phyloP scores from a whole-genome alignment of 1,284 basidiomycete species.

The Leccinum subspadiceum region DNA sequence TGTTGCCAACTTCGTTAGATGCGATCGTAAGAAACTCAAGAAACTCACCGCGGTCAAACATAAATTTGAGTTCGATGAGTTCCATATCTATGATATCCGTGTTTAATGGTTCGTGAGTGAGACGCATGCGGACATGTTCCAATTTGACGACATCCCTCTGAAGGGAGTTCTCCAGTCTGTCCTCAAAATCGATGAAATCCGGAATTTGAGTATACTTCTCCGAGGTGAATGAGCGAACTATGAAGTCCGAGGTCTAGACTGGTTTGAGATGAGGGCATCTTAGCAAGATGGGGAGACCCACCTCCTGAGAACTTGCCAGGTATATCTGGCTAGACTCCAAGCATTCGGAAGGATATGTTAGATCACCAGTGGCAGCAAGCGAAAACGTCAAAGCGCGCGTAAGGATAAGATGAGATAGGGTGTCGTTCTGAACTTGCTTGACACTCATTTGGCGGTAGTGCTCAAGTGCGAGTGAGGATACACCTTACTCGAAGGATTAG shows the following conservation, averaged over 20 bases:
- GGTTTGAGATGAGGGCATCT: slow-evolving; percentile 5
- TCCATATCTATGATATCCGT: slow-evolving; percentile 75
- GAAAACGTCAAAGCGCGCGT: slow-evolving; percentile 81
- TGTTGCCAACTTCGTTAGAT: slow-evolving; percentile 12
- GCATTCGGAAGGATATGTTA: slow-evolving; percentile 70
- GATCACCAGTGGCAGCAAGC: slow-evolving; percentile 64
- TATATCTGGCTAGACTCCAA: slow-evolving; percentile 78
- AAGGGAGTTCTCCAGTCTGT: slow-evolving; percentile 74
- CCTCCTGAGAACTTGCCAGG: slow-evolving; percentile 71
- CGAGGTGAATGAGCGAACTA: slow-evolving; percentile 69
- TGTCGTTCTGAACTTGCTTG: slow-evolving; percentile 84
- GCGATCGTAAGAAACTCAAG: slow-evolving; percentile 6
- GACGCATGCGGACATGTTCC: slow-evolving; percentile 78
- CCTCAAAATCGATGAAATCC: slow-evolving; percentile 77
- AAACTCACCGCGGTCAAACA: slow-evolving; percentile 71
- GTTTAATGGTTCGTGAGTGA: slow-evolving; percentile 69
- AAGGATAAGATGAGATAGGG: slow-evolving; percentile 76
- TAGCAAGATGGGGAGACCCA: slow-evolving; percentile 28
- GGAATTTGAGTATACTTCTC: slow-evolving; percentile 86
- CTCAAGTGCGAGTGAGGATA: slow-evolving; percentile 65
- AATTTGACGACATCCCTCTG: slow-evolving; percentile 74
- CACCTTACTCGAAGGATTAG: slow-evolving; percentile 43
- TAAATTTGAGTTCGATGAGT: slow-evolving; percentile 78
- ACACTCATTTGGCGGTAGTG: slow-evolving; percentile 75
- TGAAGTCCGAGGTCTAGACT: slow-evolving; percentile 71